Evolutionary conservation across 441 rosid genomes (phyloP).

Genomic region (Aleurites moluccanus): DNA sequence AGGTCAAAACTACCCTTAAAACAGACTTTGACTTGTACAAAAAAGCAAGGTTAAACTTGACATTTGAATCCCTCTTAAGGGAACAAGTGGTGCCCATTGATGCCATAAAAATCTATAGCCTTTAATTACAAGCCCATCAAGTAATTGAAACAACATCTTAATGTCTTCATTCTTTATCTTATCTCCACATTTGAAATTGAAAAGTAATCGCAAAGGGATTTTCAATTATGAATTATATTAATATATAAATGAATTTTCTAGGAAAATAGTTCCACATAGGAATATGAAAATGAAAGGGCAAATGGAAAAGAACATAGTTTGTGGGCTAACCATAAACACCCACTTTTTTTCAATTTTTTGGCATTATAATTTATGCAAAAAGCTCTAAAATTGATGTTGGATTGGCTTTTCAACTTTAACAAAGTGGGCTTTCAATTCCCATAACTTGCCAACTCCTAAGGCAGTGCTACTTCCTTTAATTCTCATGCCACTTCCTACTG

Average conservation of each 20-base stretch:
- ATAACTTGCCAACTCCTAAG: neutral
- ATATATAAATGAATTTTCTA: neutral
- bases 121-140: neutral
- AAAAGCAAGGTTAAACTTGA: neutral
- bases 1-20: neutral
- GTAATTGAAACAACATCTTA: neutral
- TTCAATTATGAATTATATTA: neutral
- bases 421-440: neutral
- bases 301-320: neutral
- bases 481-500: neutral
- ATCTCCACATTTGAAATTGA: neutral
- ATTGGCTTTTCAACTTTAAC: neutral
- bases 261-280: neutral
- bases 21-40: neutral
- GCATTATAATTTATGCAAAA: too few species aligned
- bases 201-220: neutral
- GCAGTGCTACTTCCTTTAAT: neutral
- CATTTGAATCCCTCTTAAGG: neutral
- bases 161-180: too few species aligned
- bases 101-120: neutral
- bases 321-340: constrained; percentile 6
- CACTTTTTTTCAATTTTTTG: neutral
- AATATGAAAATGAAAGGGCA: neutral
- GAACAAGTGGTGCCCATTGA: neutral
- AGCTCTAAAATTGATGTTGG: constrained; percentile 3